These are phyloP conservation scores for Cornus suecica DNA, from an alignment of 148 eudicot genomes.

Conservation along the genomic window DNA sequence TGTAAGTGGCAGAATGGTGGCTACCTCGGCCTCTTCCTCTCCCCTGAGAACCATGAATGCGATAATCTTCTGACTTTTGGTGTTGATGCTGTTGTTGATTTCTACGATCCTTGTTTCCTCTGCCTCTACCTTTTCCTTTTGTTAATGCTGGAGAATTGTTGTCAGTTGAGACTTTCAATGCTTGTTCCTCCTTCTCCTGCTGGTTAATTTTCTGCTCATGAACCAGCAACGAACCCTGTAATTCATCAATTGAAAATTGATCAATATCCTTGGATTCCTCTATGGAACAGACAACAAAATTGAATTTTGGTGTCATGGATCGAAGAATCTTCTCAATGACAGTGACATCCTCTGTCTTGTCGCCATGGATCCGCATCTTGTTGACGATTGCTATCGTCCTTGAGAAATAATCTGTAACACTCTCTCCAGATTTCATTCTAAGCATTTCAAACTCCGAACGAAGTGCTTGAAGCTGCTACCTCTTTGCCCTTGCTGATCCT, in stretches of 20 bases:
- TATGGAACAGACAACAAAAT: too few relatives aligned
- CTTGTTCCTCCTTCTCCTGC: constrained; percentile 18
- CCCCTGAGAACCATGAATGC: background rate
- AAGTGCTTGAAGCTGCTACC: too few relatives aligned
- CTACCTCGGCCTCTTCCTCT: constrained; percentile 1
- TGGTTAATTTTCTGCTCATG: constrained; percentile 25
- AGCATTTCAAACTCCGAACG: too few relatives aligned
- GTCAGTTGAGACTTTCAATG: constrained; percentile 15
- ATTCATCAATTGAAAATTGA: too few relatives aligned
- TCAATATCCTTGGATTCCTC: too few relatives aligned
- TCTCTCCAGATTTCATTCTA: constrained; percentile 11
- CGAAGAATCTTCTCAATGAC: constrained; percentile 16
- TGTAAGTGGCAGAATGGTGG: too few relatives aligned
- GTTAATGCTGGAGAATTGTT: background rate
- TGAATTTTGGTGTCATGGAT: constrained; percentile 12
- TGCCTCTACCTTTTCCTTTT: constrained; percentile 16
- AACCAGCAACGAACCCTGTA: constrained; percentile 14
- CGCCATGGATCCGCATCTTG: constrained; percentile 14
- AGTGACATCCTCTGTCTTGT: constrained; percentile 7
- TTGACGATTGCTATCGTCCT: constrained; percentile 7
- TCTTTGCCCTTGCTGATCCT: too few relatives aligned
- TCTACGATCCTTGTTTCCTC: too few relatives aligned
- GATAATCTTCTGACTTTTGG: constrained; percentile 10
- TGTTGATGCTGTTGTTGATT: too few relatives aligned
- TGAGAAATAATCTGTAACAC: constrained; percentile 4